Evolutionary conservation across 2,329 filamentous ascomycete species (phyloP).

Genomic region (Gaeumannomyces tritici): DNA sequence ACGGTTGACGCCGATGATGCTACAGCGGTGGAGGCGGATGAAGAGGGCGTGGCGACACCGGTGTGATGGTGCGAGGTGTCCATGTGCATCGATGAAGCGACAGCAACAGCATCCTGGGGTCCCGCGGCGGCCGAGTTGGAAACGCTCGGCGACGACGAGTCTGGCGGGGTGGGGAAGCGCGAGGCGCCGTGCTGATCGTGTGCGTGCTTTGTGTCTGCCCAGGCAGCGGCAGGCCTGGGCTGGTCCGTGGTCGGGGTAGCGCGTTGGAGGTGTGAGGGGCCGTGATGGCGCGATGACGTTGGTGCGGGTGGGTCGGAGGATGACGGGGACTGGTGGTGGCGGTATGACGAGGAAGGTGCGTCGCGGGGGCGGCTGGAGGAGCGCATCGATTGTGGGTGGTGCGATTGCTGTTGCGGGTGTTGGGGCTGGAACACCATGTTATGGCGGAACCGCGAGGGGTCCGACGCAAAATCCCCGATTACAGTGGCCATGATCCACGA

Average conservation of each 20-base stretch:
- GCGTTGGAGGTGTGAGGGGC: conserved; percentile 8
- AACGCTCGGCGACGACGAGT: conserved; percentile 33
- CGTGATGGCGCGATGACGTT: conserved; percentile 1
- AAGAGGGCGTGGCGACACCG: conserved; percentile 9
- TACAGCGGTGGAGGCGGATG: conserved; percentile 7
- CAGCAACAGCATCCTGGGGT: conserved; percentile 2
- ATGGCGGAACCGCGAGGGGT: conserved; percentile 56
- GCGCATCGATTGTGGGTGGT: conserved; percentile 31
- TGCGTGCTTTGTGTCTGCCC: conserved; percentile 7
- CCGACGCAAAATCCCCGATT: conserved; percentile 64
- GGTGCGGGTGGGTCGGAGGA: conserved; percentile 9
- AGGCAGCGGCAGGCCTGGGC: conserved; percentile 1
- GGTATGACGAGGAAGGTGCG: conserved; percentile 12
- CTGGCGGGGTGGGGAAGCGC: conserved; percentile 43
- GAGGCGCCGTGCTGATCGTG: conserved; percentile 24
- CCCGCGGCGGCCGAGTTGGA: not conserved
- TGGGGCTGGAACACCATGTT: conserved; percentile 52
- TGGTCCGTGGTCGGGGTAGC: conserved; percentile 10
- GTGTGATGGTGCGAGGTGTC: conserved; percentile 9
- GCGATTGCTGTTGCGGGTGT: conserved; percentile 32
- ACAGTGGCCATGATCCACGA: conserved; percentile 49
- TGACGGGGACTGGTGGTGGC: conserved; percentile 9
- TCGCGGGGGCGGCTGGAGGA: conserved; percentile 25
- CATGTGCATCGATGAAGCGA: conserved; percentile 7
- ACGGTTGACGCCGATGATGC: not conserved